Conservation (phyloP, 306 rosid genomes). For the Vigna mungo region DNA sequence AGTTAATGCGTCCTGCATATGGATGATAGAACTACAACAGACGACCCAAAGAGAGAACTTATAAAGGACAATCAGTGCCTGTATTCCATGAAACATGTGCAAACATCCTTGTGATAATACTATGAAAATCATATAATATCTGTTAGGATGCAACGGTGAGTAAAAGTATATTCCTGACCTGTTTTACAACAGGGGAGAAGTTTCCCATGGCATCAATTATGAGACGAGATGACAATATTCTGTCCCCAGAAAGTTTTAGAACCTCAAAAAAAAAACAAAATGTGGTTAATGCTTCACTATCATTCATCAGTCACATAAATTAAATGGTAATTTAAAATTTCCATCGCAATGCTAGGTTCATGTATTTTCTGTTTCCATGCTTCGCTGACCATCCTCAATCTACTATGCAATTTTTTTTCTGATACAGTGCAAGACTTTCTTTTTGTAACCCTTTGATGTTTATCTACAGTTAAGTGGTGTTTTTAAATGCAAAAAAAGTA, state of each 20-base stretch:
- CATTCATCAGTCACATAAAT: constrained; percentile 8
- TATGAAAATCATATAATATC: constrained; percentile 13
- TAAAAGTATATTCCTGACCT: constrained; percentile 54
- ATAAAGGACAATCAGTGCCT: no score
- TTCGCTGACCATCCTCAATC: background rate
- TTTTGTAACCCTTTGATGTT: constrained; percentile 16
- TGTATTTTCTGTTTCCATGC: background rate
- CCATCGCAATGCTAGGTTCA: constrained; percentile 1
- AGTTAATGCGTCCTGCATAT: constrained; percentile 18
- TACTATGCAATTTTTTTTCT: background rate
- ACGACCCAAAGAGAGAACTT: constrained; percentile 7
- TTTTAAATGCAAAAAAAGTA: background rate
- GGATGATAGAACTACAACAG: constrained; percentile 15
- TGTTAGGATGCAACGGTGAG: background rate
- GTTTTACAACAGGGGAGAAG: constrained; percentile 93
- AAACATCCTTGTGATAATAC: background rate
- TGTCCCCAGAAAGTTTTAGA: constrained; percentile 70
- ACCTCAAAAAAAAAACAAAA: constrained; percentile 53
- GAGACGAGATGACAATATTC: constrained; percentile 72
- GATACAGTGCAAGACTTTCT: background rate
- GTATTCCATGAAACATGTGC: constrained; percentile 5
- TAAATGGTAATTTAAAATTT: background rate
- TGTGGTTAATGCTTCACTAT: constrained; percentile 12
- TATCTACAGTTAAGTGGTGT: background rate
- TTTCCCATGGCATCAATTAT: constrained; percentile 97